Conservation (phyloP, 202 grass and related monocot genomes). For the Digitaria exilis region DNA sequence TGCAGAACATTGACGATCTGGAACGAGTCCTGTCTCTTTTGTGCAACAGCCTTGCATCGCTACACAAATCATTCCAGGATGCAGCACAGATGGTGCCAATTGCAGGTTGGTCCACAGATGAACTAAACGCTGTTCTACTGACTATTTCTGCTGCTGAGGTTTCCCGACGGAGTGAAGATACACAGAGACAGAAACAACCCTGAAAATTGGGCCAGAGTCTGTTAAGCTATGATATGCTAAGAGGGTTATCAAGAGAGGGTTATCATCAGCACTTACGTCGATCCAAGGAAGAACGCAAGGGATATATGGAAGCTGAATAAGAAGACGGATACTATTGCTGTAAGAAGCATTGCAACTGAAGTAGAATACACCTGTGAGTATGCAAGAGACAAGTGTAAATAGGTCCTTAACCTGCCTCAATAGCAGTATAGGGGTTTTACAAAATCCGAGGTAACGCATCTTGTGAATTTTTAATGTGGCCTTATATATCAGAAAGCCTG, state of each 20-base stretch:
- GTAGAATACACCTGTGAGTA: slow-evolving; percentile 85
- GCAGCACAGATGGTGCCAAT: not conserved
- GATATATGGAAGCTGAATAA: slow-evolving; percentile 74
- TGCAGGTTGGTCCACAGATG: not conserved
- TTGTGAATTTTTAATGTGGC: not conserved
- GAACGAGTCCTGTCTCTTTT: not conserved
- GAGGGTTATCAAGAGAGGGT: not conserved
- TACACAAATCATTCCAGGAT: not conserved
- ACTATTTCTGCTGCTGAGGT: slow-evolving; percentile 56
- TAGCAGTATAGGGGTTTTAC: not conserved
- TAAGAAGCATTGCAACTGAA: slow-evolving; percentile 89
- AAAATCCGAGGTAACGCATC: not conserved
- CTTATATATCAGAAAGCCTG: not conserved
- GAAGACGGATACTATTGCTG: slow-evolving; percentile 67
- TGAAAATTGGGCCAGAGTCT: slow-evolving; percentile 39
- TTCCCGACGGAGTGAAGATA: slow-evolving; percentile 74
- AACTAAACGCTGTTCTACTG: not conserved
- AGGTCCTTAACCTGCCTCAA: not conserved
- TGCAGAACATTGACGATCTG: not conserved
- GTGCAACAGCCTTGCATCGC: not conserved
- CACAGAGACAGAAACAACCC: slow-evolving; percentile 76
- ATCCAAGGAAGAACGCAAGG: slow-evolving; percentile 82
- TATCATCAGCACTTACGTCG: slow-evolving; percentile 59
- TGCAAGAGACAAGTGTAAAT: not conserved
- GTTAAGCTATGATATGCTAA: slow-evolving; percentile 22